Conservation (phyloP, 768 basidiomycete genomes). For the Inosperma sp. region DNA sequence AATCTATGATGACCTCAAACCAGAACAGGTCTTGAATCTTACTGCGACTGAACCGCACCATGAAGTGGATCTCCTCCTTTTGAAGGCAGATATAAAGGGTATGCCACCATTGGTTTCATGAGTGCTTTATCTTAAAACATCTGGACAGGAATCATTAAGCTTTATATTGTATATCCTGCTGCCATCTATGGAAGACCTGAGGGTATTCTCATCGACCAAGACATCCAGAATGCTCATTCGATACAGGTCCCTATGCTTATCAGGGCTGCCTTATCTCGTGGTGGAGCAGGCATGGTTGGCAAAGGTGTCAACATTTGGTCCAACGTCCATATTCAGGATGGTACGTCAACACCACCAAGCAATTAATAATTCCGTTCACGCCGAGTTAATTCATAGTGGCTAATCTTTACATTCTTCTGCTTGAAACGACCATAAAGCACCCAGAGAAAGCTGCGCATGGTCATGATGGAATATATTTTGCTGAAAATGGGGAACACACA, state of each 20-base stretch:
- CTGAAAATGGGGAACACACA: slow-evolving; percentile 41
- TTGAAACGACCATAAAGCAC: slow-evolving; percentile 31
- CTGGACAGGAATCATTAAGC: slow-evolving; percentile 43
- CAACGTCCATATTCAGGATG: slow-evolving; percentile 49
- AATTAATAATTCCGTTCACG: not conserved
- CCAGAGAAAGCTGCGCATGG: slow-evolving; percentile 32
- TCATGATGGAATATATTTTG: slow-evolving; percentile 47
- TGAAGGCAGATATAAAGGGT: slow-evolving; percentile 49
- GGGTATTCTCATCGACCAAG: slow-evolving; percentile 44
- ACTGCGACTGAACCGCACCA: slow-evolving; percentile 45
- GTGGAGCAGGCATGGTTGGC: slow-evolving; percentile 51
- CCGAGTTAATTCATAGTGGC: slow-evolving; percentile 29
- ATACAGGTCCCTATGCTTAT: slow-evolving; percentile 49
- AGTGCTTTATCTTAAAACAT: not conserved
- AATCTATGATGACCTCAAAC: slow-evolving; percentile 48
- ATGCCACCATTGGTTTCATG: not conserved
- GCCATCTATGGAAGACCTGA: slow-evolving; percentile 58
- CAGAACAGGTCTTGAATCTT: slow-evolving; percentile 43
- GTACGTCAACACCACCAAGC: slow-evolving; percentile 25
- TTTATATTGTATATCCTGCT: slow-evolving; percentile 48
- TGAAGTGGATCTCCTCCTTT: slow-evolving; percentile 43
- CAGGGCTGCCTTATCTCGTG: slow-evolving; percentile 40
- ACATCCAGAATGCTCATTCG: slow-evolving; percentile 51
- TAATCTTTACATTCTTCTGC: slow-evolving; percentile 41
- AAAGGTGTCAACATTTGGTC: slow-evolving; percentile 57